A percentile compares a stretch with the other conserved stretches of the same genome.
These are phyloP conservation scores for Mallotus japonicus DNA, from an alignment of 441 rosid species.

Conservation along the genomic window DNA sequence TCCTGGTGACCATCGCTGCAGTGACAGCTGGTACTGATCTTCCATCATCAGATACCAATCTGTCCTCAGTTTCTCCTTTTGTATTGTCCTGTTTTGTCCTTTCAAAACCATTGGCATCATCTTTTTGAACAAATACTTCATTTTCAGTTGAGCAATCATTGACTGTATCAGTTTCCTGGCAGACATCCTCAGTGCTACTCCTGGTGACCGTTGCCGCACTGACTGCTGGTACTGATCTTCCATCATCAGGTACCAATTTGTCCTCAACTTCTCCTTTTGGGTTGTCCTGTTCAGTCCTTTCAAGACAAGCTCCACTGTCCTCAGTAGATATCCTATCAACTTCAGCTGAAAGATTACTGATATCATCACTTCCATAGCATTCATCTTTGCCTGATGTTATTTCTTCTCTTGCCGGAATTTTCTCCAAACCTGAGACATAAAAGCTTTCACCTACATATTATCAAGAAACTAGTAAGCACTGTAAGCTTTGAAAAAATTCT, in stretches of 20 bases:
- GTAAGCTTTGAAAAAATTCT: background rate
- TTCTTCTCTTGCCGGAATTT: slow-evolving; percentile 25
- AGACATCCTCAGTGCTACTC: background rate
- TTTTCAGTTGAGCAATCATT: slow-evolving; percentile 17
- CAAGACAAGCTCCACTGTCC: slow-evolving; percentile 9
- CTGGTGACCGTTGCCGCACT: background rate
- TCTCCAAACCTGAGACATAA: slow-evolving; percentile 15
- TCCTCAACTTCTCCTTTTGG: slow-evolving; percentile 1
- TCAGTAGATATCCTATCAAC: slow-evolving; percentile 14
- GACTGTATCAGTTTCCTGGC: slow-evolving; percentile 19
- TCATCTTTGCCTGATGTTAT: slow-evolving; percentile 3
- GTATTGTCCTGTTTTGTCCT: slow-evolving; percentile 2
- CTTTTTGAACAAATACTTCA: slow-evolving; percentile 16
- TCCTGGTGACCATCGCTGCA: background rate
- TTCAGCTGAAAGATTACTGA: slow-evolving; percentile 17
- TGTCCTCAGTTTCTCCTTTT: slow-evolving; percentile 2
- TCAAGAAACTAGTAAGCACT: slow-evolving; percentile 14
- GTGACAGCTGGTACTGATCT: slow-evolving; percentile 8
- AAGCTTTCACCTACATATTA: slow-evolving; percentile 28
- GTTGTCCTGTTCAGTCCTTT: slow-evolving; percentile 11
- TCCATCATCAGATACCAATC: slow-evolving; percentile 13
- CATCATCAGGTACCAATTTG: slow-evolving; percentile 11
- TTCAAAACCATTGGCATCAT: slow-evolving; percentile 14
- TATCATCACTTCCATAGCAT: slow-evolving; percentile 13
- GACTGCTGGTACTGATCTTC: slow-evolving; percentile 11